These are phyloP conservation scores for Austroboletus novae-zelandiae DNA, from an alignment of 1,284 basidiomycete species.

Conservation along the genomic window DNA sequence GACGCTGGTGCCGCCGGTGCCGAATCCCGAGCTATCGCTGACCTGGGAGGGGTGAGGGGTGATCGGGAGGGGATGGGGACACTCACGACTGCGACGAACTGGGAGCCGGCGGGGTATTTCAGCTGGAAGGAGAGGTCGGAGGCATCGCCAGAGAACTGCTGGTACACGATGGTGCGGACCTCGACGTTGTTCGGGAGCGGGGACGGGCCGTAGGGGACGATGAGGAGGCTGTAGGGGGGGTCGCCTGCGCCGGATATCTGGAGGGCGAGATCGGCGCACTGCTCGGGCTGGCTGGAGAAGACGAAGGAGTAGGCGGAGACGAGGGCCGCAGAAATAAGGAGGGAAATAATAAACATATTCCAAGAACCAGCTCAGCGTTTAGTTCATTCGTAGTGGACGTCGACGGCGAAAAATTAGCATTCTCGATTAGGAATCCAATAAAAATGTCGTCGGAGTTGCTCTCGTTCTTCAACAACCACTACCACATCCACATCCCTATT, in stretches of 20 bases:
- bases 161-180: constrained; percentile 57
- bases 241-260: constrained; percentile 47
- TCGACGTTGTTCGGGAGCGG: constrained; percentile 62
- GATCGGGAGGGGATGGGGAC: not conserved
- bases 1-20: constrained; percentile 70
- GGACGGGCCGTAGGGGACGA: constrained; percentile 64
- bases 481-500: too few species aligned
- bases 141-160: constrained; percentile 46
- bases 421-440: too few species aligned
- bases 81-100: constrained; percentile 75
- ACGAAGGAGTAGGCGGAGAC: constrained; percentile 49
- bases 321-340: constrained; percentile 22
- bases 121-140: constrained; percentile 54
- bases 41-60: constrained; percentile 44
- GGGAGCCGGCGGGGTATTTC: constrained; percentile 62
- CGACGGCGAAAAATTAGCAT: too few species aligned
- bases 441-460: too few species aligned
- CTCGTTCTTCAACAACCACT: too few species aligned
- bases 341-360: constrained; percentile 4
- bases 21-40: constrained; percentile 68
- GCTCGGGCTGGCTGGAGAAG: constrained; percentile 53
- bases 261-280: constrained; percentile 63
- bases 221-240: constrained; percentile 63
- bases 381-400: not conserved
- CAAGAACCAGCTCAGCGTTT: not conserved